Conservation (phyloP, 2,329 filamentous ascomycete genomes). For the Penicillium paneum region DNA sequence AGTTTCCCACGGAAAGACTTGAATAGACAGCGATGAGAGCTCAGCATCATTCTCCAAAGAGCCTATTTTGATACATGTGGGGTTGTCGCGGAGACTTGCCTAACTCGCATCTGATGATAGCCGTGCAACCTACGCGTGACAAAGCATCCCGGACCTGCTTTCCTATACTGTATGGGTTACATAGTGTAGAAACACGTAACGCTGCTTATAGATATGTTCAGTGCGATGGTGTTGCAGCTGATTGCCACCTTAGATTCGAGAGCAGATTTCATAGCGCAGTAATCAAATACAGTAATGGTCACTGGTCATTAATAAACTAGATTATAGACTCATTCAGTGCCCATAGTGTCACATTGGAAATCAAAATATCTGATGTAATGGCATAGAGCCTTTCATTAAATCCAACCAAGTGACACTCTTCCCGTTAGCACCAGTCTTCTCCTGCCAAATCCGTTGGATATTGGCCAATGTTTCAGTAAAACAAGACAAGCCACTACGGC, state of each 20-base stretch:
- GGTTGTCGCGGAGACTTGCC: conserved; percentile 20
- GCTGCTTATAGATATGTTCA: not conserved
- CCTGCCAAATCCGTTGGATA: conserved; percentile 32
- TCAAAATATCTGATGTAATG: conserved; percentile 1
- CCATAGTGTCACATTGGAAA: not conserved
- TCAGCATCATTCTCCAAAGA: not conserved
- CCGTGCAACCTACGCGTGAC: not conserved
- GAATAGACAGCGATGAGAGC: not conserved
- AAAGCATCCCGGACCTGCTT: not conserved
- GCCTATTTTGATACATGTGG: conserved; percentile 3
- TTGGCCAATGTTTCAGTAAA: conserved; percentile 29
- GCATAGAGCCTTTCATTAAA: conserved; percentile 13
- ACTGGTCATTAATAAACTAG: not conserved
- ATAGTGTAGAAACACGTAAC: not conserved
- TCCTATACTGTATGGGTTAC: not conserved
- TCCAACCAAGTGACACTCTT: conserved; percentile 19
- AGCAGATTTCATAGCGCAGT: not conserved
- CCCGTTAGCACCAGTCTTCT: conserved; percentile 16
- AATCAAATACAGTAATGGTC: not conserved
- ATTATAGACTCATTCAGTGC: not conserved
- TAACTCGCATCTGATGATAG: conserved; percentile 3
- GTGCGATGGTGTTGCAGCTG: not conserved
- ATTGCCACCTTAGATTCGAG: not conserved
- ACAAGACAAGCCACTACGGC: conserved; percentile 32
- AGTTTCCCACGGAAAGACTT: not conserved